Percentiles rank a stretch among this genome's conserved stretches.
These are phyloP conservation scores for Trichomonascus vanleenenianus DNA, from an alignment of 805 yeast genomes.

Conservation along the genomic window DNA sequence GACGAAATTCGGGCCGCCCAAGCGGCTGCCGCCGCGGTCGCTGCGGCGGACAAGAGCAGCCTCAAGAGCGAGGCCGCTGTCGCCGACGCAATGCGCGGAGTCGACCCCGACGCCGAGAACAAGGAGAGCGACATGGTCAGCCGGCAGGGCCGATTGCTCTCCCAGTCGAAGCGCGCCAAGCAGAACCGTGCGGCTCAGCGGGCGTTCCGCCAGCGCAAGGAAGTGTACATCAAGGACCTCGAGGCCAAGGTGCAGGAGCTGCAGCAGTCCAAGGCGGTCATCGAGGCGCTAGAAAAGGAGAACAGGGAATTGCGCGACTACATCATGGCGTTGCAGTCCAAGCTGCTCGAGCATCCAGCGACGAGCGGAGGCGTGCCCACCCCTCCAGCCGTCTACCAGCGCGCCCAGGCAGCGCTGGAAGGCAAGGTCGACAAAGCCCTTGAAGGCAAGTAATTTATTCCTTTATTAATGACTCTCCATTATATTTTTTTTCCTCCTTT, in stretches of 20 bases:
- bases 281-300: constrained; percentile 62
- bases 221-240: constrained; percentile 69
- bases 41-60: background rate
- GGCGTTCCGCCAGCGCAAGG: constrained; percentile 82
- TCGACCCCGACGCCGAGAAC: background rate
- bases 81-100: too few relatives aligned
- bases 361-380: constrained; percentile 13
- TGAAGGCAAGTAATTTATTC: background rate
- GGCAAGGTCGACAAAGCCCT: background rate
- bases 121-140: constrained; percentile 2
- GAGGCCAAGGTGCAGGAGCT: constrained; percentile 63
- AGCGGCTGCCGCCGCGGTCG: background rate
- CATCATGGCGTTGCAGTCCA: constrained; percentile 59
- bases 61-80: background rate
- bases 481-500: too few relatives aligned
- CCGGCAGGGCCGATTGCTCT: constrained; percentile 35
- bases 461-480: too few relatives aligned
- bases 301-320: constrained; percentile 67
- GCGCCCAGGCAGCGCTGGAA: background rate
- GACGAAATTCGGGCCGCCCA: background rate
- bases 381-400: constrained; percentile 7
- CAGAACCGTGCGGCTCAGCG: constrained; percentile 90
- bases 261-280: constrained; percentile 52
- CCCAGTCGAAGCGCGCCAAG: constrained; percentile 75
- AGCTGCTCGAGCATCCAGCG: constrained; percentile 47